Conservation (phyloP, 257 asterid species). For the Ilex aquifolium region DNA sequence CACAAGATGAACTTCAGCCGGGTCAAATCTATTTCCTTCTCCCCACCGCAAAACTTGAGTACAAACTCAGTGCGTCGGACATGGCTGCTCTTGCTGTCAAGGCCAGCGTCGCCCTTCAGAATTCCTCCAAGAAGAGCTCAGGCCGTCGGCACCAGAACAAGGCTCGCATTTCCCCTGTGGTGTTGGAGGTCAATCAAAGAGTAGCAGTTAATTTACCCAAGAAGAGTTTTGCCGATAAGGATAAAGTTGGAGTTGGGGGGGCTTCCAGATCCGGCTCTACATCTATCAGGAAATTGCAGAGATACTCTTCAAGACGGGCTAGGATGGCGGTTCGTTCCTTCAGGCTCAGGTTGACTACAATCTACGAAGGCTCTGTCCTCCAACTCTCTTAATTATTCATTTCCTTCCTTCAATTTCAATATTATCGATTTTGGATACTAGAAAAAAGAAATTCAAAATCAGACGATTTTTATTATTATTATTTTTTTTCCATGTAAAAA, state of each 20-base stretch:
- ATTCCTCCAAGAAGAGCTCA: constrained; percentile 13
- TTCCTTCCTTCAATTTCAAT: too few relatives aligned
- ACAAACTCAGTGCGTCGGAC: constrained; percentile 54
- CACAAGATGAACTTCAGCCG: constrained; percentile 33
- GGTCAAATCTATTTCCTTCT: constrained; percentile 58
- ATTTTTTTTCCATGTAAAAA: background rate
- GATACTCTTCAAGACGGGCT: constrained; percentile 49
- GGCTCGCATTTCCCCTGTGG: constrained; percentile 39
- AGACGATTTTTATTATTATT: background rate
- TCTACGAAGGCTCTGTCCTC: constrained; percentile 57
- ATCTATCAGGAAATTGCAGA: constrained; percentile 30
- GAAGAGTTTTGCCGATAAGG: background rate
- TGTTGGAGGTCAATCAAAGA: constrained; percentile 2
- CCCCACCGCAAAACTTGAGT: constrained; percentile 36
- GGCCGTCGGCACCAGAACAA: constrained; percentile 2
- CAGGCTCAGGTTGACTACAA: constrained; percentile 44
- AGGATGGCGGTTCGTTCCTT: constrained; percentile 58
- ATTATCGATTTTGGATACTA: background rate
- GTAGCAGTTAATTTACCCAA: constrained; percentile 5
- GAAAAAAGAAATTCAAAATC: too few relatives aligned
- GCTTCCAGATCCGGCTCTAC: constrained; percentile 41
- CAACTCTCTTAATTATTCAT: background rate
- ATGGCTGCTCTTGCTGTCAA: constrained; percentile 79
- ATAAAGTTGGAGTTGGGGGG: constrained; percentile 8
- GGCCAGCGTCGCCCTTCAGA: constrained; percentile 57